Conservation (phyloP, 306 rosid species). For the Comarum palustre region DNA sequence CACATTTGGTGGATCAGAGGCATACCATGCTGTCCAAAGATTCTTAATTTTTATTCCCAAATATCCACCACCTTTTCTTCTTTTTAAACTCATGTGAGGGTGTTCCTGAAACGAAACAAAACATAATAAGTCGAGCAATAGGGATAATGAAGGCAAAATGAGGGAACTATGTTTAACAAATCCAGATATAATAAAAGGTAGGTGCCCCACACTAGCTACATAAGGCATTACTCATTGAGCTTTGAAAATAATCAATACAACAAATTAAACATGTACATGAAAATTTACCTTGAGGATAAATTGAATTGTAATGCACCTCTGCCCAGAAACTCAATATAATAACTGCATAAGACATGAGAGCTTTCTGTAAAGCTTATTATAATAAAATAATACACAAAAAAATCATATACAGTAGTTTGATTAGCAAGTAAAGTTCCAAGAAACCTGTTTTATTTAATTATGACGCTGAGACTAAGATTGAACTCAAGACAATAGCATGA, state of each 20-base stretch:
- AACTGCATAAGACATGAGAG: slow-evolving; percentile 42
- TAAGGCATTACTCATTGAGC: neutral
- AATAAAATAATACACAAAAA: neutral
- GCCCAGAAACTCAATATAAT: slow-evolving; percentile 95
- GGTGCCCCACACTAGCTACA: neutral
- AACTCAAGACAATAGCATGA: neutral
- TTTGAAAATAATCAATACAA: neutral
- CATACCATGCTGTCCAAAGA: slow-evolving; percentile 12
- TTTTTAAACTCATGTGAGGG: slow-evolving; percentile 55
- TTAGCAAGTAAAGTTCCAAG: neutral
- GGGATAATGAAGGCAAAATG: neutral
- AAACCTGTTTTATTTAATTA: neutral
- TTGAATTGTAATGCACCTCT: slow-evolving; percentile 94
- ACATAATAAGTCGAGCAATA: neutral
- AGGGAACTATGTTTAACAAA: neutral
- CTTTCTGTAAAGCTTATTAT: slow-evolving; percentile 3
- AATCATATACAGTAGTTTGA: neutral
- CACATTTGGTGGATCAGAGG: neutral
- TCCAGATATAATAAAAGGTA: neutral
- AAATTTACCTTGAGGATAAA: slow-evolving; percentile 71
- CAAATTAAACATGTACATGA: neutral
- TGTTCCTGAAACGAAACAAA: slow-evolving; percentile 39
- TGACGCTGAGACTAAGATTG: neutral
- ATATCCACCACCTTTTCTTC: slow-evolving; percentile 82
- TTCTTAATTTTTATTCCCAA: slow-evolving; percentile 57